Evolutionary conservation across 441 rosid species (phyloP), one percentile per base, ranked within the genome.

Genomic region (Breynia disticha): DNA sequence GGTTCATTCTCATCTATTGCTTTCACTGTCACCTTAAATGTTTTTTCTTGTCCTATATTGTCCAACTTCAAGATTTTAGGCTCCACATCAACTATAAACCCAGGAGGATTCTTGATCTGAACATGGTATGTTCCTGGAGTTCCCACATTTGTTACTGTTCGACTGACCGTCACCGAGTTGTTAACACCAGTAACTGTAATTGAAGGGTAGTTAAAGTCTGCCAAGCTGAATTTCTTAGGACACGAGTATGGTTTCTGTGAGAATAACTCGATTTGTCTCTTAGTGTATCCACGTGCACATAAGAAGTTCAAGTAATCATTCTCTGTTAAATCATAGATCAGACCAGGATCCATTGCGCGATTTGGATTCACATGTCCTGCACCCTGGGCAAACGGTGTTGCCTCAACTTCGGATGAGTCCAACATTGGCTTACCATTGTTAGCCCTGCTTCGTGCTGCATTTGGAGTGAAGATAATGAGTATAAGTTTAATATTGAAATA

Each of bases 181-280:
- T 16, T 41, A 10, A 75, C 64, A 11, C 45, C 11, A 1, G 79
- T 68, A 50, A 82, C 68, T n/a, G 79, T 21, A 61, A 84, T 78
- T 12, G 91, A 76, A n/a, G 95, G 94, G 64, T 82, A 79, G 75
- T 86, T 90, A 50, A 90, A 73, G 53, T 79, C 67, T 1, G 55
- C 45, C 3, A 84, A 11, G 11, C 53, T 66, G 53, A 69, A 75
- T n/a, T 63, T 50, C 46, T 66, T 35, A 0, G 79, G 77, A 21
- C 94, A 79, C 11, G 7, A 7, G 49, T 65, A 70, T 1, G 62
- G 37, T 32, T 50, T 37, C 0, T 38, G 18, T 5, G 68, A 69
- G 46, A 81, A 69, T 24, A 61, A 16, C 18, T 22, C 44, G 17
- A 81, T 61, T 1, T 49, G 0, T 2, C 55, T 57, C 46, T 59